Base-by-base conservation (phyloP, 2,329 filamentous ascomycete species). In the Pseudopyrenochaeta lycopersici region DNA sequence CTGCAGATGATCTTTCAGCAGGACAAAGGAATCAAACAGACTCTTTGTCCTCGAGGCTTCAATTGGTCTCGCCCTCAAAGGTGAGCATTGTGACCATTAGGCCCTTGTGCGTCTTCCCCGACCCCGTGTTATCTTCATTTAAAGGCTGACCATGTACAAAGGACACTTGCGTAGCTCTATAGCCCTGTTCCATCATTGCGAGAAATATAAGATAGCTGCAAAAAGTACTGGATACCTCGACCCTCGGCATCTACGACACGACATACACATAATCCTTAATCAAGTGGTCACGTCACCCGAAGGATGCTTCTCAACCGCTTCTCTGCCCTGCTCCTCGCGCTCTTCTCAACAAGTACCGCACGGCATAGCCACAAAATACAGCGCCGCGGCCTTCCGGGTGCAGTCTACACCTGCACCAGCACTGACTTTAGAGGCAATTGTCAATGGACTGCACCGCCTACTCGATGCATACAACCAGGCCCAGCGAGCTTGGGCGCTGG, bases 361-460 rank as follows among this genome's bases (percentile, higher is more conserved):
- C 53, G 44, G 14, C 60, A 52, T n/a, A 57, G 27, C 14, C 4
- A 27, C 23, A 27, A 27, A 9, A 49, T 71, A 15, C 57, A 63
- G 15, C 62, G 61, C 9, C 71, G 71, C 31, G 71, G 70, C n/a
- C 71, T 74, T 18, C 68, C 72, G 15, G 72, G 72, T 20, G 72
- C 70, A 18, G 68, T 73, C 17, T 75, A 74, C 58, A 66, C 67
- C 11, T 75, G 72, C 58, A 63, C 63, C 6, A 52, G 41, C 10
- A 36, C 53, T 23, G 65, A 73, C 35, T 75, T 74, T 44, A 43
- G 53, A 11, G 69, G 67, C 12, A 33, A 61, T 50, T 75, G 72
- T 52, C 62, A 57, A 43, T 75, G 72, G 72, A 62, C 56, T 1
- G 38, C 57, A 1, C 68, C 68, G 14, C 57, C 55, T 7, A 55